Conservation (phyloP, 202 grass and related monocot genomes). For the Alloteropsis angusta region DNA sequence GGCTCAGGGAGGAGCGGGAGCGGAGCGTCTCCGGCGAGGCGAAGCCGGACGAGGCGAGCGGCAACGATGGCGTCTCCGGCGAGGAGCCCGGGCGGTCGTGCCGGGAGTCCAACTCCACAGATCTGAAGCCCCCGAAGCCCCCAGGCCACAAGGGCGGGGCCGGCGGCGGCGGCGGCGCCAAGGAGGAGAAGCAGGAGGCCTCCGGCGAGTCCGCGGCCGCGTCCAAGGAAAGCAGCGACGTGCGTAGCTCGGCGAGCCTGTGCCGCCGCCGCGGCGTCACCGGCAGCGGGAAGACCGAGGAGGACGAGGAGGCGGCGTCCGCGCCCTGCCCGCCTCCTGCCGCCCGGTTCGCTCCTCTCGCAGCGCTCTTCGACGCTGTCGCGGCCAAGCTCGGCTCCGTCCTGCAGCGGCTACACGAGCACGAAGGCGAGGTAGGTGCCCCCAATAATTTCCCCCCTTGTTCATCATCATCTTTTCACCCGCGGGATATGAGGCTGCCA, state of each 20-base stretch:
- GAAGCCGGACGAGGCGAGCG: conserved; percentile 33
- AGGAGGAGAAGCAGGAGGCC: conserved; percentile 31
- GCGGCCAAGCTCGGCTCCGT: conserved; percentile 35
- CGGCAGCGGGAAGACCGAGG: not conserved
- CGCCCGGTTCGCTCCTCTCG: conserved; percentile 30
- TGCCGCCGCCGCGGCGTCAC: conserved; percentile 12
- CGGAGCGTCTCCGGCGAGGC: conserved; percentile 23
- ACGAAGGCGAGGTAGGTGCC: conserved; percentile 56
- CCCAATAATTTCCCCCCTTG: not conserved
- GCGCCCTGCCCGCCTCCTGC: not conserved
- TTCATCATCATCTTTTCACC: not conserved
- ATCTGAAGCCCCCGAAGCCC: conserved; percentile 33
- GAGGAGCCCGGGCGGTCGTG: conserved; percentile 60
- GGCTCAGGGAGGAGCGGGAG: conserved; percentile 53
- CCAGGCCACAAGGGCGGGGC: not conserved
- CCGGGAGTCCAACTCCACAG: conserved; percentile 78
- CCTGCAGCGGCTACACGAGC: conserved; percentile 45
- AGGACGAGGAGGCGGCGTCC: conserved; percentile 32
- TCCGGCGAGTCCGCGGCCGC: conserved; percentile 62
- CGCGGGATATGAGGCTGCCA: not conserved
- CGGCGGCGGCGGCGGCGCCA: conserved; percentile 2
- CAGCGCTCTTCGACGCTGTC: conserved; percentile 47
- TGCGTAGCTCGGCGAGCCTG: conserved; percentile 74
- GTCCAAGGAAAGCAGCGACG: conserved; percentile 74
- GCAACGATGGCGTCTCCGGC: conserved; percentile 26